A percentile compares a stretch with the other conserved stretches of the same genome.
These are phyloP conservation scores for Boletellus dicymbophilus DNA, from an alignment of 1,284 basidiomycete species.

Conservation along the genomic window DNA sequence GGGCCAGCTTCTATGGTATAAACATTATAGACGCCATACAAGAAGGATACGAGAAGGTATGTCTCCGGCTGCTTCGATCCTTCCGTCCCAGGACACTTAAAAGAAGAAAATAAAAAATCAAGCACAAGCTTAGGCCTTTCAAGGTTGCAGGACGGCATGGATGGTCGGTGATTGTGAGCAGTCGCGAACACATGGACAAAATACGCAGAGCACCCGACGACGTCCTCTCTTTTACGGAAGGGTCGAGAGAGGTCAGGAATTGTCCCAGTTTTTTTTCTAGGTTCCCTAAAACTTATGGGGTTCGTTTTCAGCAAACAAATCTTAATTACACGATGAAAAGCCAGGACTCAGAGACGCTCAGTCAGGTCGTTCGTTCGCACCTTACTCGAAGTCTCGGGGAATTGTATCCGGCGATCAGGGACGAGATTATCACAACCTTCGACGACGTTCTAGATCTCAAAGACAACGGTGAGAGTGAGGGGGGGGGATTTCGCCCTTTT, in stretches of 20 bases:
- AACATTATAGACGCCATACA: constrained; percentile 9
- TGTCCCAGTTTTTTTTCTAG: neutral
- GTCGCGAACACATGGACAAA: constrained; percentile 41
- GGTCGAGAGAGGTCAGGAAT: constrained; percentile 23
- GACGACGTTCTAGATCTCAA: constrained; percentile 21
- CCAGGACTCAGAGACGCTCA: constrained; percentile 21
- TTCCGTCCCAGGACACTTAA: neutral
- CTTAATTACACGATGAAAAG: constrained; percentile 21
- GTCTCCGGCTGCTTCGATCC: neutral
- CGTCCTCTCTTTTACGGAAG: constrained; percentile 37
- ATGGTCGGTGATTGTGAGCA: constrained; percentile 46
- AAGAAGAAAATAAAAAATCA: neutral
- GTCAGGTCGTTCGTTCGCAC: constrained; percentile 29
- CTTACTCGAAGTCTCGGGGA: constrained; percentile 33
- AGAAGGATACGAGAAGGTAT: constrained; percentile 23
- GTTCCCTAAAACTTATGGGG: too few species aligned
- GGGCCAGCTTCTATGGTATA: constrained; percentile 8
- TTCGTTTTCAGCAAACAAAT: neutral
- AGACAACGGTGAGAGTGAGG: constrained; percentile 20
- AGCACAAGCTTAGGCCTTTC: constrained; percentile 41
- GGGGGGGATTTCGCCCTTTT: too few species aligned
- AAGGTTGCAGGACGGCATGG: constrained; percentile 39
- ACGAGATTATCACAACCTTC: constrained; percentile 36
- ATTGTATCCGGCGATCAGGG: constrained; percentile 30
- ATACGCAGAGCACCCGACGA: constrained; percentile 40